phyloP scores from a whole-genome alignment of 345 rosid species.

The Rhizophora mangle region DNA sequence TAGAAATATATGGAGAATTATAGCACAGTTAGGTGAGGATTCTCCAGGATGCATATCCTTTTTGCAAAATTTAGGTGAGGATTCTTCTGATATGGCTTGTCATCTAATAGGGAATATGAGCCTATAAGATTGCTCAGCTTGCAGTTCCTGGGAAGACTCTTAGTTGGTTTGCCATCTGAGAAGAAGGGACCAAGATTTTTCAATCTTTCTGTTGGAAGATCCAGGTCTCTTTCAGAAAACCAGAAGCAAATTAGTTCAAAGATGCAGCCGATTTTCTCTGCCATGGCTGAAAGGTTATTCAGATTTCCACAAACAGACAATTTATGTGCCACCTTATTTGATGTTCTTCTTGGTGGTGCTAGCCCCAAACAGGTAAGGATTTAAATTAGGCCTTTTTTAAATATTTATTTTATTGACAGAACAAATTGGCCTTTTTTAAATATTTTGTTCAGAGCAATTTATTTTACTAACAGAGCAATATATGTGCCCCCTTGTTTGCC shows the following conservation, averaged over 20 bases:
- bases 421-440: too few relatives aligned
- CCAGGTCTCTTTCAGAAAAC: conserved; percentile 57
- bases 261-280: conserved; percentile 64
- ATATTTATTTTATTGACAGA: conserved; percentile 1
- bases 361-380: conserved; percentile 84
- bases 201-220: conserved; percentile 70
- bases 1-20: too few relatives aligned
- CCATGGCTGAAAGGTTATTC: conserved; percentile 73
- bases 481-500: too few relatives aligned
- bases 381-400: conserved; percentile 7
- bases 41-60: background rate
- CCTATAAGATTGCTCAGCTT: conserved; percentile 89
- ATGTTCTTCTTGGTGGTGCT: conserved; percentile 98
- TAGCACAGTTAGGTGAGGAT: too few relatives aligned
- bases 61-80: background rate
- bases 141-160: conserved; percentile 88
- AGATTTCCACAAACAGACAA: conserved; percentile 76
- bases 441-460: too few relatives aligned
- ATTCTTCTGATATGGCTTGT: too few relatives aligned
- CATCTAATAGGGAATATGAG: conserved; percentile 65
- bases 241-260: conserved; percentile 53
- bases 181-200: conserved; percentile 82
- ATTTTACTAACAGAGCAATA: too few relatives aligned
- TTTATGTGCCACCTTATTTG: conserved; percentile 87
- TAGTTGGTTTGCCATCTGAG: conserved; percentile 83